These are phyloP conservation scores for Aspergillus jensenii DNA, from an alignment of 2,329 filamentous ascomycete species.

Conservation along the genomic window DNA sequence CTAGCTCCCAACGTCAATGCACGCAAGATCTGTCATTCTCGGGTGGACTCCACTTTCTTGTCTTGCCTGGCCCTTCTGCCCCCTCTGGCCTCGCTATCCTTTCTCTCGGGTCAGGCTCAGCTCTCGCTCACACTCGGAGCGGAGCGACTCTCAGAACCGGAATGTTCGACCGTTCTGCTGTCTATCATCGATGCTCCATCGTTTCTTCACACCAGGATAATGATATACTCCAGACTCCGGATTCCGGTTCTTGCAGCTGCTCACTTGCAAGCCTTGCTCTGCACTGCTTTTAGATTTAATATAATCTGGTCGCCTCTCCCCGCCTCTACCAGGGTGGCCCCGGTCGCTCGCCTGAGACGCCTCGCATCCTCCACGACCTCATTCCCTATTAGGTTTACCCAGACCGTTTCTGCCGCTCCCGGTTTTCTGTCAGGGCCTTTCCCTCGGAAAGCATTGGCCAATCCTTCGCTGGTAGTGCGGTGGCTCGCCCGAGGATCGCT, in stretches of 20 bases:
- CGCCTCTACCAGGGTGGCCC: no score
- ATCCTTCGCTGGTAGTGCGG: constrained; percentile 12
- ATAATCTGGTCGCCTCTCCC: no score
- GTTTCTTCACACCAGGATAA: no score
- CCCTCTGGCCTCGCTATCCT: not conserved
- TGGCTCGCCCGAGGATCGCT: constrained; percentile 15
- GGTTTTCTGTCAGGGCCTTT: constrained; percentile 26
- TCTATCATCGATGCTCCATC: no score
- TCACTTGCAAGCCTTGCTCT: no score
- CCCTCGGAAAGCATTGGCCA: constrained; percentile 21
- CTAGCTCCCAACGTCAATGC: constrained; percentile 10
- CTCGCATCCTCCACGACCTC: constrained; percentile 1
- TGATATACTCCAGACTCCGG: no score
- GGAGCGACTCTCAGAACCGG: no score
- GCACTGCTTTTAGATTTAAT: no score
- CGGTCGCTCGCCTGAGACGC: no score
- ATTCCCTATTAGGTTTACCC: constrained; percentile 13
- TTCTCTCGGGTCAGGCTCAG: constrained; percentile 4
- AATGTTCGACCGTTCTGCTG: no score
- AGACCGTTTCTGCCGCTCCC: constrained; percentile 26
- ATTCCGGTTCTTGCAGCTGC: no score
- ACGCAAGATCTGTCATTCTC: constrained; percentile 18
- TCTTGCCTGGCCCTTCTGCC: not conserved
- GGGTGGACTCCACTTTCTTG: not conserved
- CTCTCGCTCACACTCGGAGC: not conserved